Conservation (phyloP, 345 rosid genomes). For the Eutrema japonicum region DNA sequence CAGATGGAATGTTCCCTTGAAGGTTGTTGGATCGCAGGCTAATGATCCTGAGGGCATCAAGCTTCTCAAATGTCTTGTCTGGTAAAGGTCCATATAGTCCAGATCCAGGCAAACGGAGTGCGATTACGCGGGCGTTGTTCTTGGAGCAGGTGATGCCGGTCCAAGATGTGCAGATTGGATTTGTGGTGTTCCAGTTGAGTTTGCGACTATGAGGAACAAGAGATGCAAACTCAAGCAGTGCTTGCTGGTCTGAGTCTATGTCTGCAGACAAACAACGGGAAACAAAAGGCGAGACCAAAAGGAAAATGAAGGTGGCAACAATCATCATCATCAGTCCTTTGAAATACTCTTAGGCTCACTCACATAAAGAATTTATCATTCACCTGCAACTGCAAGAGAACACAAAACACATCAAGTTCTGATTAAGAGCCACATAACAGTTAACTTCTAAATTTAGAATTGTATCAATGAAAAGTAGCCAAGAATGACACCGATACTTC, state of each 20-base stretch:
- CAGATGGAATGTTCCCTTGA: slow-evolving; percentile 71
- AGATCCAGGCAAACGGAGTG: slow-evolving; percentile 78
- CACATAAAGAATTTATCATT: slow-evolving; percentile 35
- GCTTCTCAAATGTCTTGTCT: slow-evolving; percentile 67
- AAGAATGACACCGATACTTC: slow-evolving; percentile 25
- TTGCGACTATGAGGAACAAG: slow-evolving; percentile 73
- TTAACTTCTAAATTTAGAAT: not conserved
- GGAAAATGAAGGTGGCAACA: slow-evolving; percentile 45
- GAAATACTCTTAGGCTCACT: slow-evolving; percentile 19
- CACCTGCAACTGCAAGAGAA: slow-evolving; percentile 37
- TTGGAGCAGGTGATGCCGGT: slow-evolving; percentile 70
- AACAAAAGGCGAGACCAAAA: slow-evolving; percentile 45
- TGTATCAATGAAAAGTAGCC: slow-evolving; percentile 3
- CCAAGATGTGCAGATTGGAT: slow-evolving; percentile 69
- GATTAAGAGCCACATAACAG: slow-evolving; percentile 9
- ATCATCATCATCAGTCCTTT: slow-evolving; percentile 51
- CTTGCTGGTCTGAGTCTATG: slow-evolving; percentile 64
- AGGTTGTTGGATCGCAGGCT: slow-evolving; percentile 80
- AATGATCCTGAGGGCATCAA: slow-evolving; percentile 70
- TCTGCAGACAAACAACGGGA: slow-evolving; percentile 49
- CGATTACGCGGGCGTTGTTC: slow-evolving; percentile 59
- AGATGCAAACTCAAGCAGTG: slow-evolving; percentile 75
- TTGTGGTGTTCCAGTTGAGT: slow-evolving; percentile 74
- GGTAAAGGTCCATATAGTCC: slow-evolving; percentile 86
- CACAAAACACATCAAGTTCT: slow-evolving; percentile 20